Conservation (phyloP, 139 green algal genomes). For the Eudorina sp. region DNA sequence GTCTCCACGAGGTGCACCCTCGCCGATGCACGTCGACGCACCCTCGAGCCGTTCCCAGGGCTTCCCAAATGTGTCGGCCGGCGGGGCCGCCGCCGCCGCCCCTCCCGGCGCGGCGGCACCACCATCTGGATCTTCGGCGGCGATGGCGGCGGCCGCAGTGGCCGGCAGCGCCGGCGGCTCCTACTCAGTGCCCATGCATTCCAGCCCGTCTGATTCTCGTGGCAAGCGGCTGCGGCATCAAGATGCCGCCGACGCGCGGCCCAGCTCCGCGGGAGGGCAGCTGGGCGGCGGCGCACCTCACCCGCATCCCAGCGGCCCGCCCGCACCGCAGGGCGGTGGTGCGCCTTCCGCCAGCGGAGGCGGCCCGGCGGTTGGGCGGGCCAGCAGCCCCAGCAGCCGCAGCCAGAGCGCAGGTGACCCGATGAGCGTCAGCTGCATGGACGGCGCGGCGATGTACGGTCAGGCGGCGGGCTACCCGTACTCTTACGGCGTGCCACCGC, state of each 20-base stretch:
- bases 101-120: background rate
- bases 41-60: background rate
- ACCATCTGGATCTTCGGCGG: background rate
- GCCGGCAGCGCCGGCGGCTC: background rate
- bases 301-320: background rate
- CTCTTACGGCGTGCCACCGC: conserved; percentile 16
- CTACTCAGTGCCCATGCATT: background rate
- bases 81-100: background rate
- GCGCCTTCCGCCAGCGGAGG: background rate
- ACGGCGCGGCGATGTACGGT: background rate
- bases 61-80: background rate
- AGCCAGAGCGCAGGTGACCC: conserved; percentile 18
- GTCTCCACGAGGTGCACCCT: background rate
- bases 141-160: background rate
- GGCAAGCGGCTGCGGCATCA: conserved; percentile 23
- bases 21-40: conserved; percentile 14
- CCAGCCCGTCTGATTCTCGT: background rate
- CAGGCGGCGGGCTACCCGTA: background rate
- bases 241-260: background rate
- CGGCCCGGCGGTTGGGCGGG: background rate
- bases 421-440: conserved; percentile 3
- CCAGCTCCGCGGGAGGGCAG: background rate
- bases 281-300: background rate
- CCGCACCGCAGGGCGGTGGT: too few relatives aligned
- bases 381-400: conserved; percentile 16